phyloP scores from a whole-genome alignment of 768 basidiomycete genomes.

The Termitomyces heimii region DNA sequence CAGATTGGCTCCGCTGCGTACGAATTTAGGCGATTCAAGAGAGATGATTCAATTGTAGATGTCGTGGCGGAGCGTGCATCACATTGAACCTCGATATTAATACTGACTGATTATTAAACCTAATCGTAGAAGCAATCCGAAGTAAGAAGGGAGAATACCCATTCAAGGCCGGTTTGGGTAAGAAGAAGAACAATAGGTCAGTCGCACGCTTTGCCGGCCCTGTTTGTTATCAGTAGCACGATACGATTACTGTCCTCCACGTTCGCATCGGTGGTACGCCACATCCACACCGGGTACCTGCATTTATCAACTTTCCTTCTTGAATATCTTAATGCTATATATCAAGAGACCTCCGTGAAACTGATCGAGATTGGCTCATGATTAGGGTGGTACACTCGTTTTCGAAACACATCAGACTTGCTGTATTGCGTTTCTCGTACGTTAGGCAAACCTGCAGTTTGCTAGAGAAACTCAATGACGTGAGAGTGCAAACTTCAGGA shows the following conservation, averaged over 20 bases:
- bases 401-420: neutral
- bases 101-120: neutral
- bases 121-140: neutral
- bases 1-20: neutral
- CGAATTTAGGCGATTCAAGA: neutral
- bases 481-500: neutral
- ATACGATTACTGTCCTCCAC: neutral
- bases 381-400: neutral
- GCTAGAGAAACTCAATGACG: neutral
- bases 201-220: neutral
- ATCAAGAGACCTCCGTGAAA: neutral
- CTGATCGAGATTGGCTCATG: neutral
- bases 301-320: neutral
- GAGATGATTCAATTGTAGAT: neutral
- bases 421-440: neutral
- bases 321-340: neutral
- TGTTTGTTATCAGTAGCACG: neutral
- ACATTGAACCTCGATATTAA: neutral
- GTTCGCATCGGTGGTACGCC: conserved; percentile 4
- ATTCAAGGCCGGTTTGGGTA: neutral
- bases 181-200: neutral
- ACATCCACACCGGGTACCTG: neutral
- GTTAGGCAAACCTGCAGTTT: neutral
- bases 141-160: neutral
- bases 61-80: neutral